Base-by-base conservation (phyloP, 1,139 yeast species). In the Protomyces macrosporus region DNA sequence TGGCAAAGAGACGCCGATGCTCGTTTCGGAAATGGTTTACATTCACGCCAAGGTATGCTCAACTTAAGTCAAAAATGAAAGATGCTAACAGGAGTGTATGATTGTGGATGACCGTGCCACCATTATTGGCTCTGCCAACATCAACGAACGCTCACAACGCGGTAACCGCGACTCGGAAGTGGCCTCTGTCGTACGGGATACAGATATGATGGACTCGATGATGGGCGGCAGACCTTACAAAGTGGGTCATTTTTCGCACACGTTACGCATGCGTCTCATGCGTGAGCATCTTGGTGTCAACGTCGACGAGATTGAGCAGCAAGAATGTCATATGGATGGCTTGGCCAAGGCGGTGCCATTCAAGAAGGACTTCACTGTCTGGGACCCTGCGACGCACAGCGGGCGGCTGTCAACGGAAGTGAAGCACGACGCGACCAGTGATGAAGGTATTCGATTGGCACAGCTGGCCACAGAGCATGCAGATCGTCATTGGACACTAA, bases 241-340 rank as follows among this genome's bases (percentile, higher is more conserved):
- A 67, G 98, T 93, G 0, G 95, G 90, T 1, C 85, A 84, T 69
- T 95, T 93, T 78, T 90, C 98, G 0, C 96, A 90, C 74, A 87
- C 95, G 2, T 77, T 95, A 68, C 81, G 99, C 72, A 83, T 90
- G 78, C 81, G 98, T 67, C 79, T 95, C 58, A 93, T 95, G 98
- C 82, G 98, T 68, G 99, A 95, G 73, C 98, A 95, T 75, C 74
- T 95, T 42, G 99, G 98, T 23, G 86, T 95, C 59, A 93, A 89
- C 74, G 93, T 91, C 55, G 98, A 95, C 75, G 79, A 87, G 35
- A 77, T 93, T 51, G 98, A 93, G 67, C 76, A 87, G 55, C 88
- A 90, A 45, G 98, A 93, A 71, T 80, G 95, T 70, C 79, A 87
- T 68, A 68, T 68, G 64, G 68, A 67, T 45, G 66, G 68, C 7